A percentile compares a stretch with the other conserved stretches of the same genome.
phyloP scores from a whole-genome alignment of 495 filamentous ascomycete species.

The Penicillium robsamsonii region DNA sequence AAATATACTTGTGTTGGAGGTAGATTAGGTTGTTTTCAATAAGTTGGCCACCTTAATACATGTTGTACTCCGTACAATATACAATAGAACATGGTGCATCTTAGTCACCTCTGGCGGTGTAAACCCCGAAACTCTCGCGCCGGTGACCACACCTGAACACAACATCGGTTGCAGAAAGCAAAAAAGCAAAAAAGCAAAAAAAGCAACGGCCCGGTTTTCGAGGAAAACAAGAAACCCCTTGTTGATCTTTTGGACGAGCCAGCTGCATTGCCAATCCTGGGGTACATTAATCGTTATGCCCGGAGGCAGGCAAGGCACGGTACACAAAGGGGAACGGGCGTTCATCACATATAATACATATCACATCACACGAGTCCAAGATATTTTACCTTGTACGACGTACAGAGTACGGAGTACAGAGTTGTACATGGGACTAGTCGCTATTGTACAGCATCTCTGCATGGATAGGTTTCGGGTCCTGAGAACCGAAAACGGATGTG shows the following conservation, averaged over 20 bases:
- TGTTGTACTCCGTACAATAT: background rate
- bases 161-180: background rate
- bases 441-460: background rate
- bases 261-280: constrained; percentile 17
- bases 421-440: constrained; percentile 9
- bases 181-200: background rate
- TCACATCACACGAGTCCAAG: constrained; percentile 2
- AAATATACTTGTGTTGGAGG: background rate
- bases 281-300: constrained; percentile 8
- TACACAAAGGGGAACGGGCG: background rate
- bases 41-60: background rate
- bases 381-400: background rate
- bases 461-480: background rate
- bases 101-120: constrained; percentile 12
- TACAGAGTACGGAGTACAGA: background rate
- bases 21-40: constrained; percentile 1
- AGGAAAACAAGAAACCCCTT: background rate
- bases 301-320: constrained; percentile 4
- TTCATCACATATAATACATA: constrained; percentile 2
- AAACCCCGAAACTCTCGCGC: constrained; percentile 1
- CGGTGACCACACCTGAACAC: background rate
- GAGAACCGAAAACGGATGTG: constrained; percentile 9
- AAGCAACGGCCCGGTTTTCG: constrained; percentile 3
- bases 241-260: constrained; percentile 1
- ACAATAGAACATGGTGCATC: background rate